Conservation (phyloP, 2,329 filamentous ascomycete species). For the Dactylonectria estremocensis region DNA sequence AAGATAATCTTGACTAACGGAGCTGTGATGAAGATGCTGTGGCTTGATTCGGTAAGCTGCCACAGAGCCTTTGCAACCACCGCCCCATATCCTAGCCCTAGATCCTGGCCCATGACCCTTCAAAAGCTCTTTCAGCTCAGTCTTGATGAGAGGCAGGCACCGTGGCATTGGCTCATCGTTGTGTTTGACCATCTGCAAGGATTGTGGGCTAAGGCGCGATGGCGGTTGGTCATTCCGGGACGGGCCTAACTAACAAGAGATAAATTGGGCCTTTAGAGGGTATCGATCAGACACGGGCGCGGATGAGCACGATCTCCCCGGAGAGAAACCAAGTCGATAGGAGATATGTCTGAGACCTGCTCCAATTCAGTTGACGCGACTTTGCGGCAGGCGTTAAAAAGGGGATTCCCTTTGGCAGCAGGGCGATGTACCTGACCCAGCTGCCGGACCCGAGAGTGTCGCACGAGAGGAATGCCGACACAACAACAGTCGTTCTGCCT, state of each 20-base stretch:
- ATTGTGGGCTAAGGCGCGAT: conserved; percentile 23
- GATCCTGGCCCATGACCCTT: not conserved
- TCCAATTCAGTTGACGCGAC: conserved; percentile 23
- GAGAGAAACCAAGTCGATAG: conserved; percentile 36
- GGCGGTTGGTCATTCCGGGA: not conserved
- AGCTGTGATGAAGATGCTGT: conserved; percentile 21
- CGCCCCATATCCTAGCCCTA: not conserved
- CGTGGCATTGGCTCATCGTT: conserved; percentile 24
- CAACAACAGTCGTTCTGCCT: not conserved
- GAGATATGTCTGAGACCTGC: conserved; percentile 36
- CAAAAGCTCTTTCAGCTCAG: conserved; percentile 2
- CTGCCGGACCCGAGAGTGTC: conserved; percentile 15
- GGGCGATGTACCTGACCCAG: conserved; percentile 21
- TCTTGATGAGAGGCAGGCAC: conserved; percentile 7
- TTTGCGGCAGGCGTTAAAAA: conserved; percentile 15
- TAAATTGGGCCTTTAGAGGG: conserved; percentile 12
- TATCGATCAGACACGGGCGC: conserved; percentile 24
- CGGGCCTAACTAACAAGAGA: conserved; percentile 5
- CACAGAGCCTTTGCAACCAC: conserved; percentile 5
- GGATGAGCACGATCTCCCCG: conserved; percentile 28
- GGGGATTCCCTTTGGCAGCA: conserved; percentile 8
- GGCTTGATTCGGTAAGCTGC: conserved; percentile 24
- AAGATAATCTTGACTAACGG: conserved; percentile 23
- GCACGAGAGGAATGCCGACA: conserved; percentile 18
- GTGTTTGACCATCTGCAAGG: conserved; percentile 36